Percentiles rank a stretch among this genome's conserved stretches.
Conservation (phyloP, 805 yeast species). For the Zygosaccharomyces bailii region DNA sequence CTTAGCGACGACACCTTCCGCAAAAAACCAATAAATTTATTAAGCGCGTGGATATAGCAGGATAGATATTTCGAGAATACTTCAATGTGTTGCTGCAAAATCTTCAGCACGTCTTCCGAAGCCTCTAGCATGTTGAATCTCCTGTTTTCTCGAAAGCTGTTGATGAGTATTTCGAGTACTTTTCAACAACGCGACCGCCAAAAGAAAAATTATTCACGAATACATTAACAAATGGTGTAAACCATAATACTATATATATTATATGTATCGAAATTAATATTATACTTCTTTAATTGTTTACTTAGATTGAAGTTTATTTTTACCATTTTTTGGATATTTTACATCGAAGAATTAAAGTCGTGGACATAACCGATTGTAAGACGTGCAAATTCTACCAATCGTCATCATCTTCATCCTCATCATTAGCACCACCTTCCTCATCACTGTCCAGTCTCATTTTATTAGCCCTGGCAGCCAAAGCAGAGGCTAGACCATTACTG, state of each 20-base stretch:
- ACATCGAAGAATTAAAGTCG: background rate
- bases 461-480: constrained; percentile 75
- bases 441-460: constrained; percentile 57
- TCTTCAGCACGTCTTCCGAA: constrained; percentile 6
- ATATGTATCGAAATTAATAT: constrained; percentile 1
- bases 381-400: constrained; percentile 28
- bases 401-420: constrained; percentile 47
- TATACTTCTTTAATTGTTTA: background rate
- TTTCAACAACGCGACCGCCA: constrained; percentile 2
- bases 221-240: background rate
- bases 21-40: constrained; percentile 32
- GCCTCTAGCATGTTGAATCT: constrained; percentile 3
- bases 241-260: background rate
- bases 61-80: constrained; percentile 29
- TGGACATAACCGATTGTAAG: background rate
- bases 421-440: constrained; percentile 67
- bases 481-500: constrained; percentile 88
- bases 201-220: background rate
- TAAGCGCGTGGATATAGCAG: constrained; percentile 30
- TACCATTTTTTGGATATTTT: background rate
- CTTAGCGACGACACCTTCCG: constrained; percentile 32
- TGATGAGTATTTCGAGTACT: background rate
- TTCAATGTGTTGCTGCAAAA: constrained; percentile 10
- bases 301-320: background rate
- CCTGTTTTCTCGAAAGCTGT: background rate